Evolutionary conservation across 1,284 basidiomycete species (phyloP).

Genomic region (Vanrija humicola): DNA sequence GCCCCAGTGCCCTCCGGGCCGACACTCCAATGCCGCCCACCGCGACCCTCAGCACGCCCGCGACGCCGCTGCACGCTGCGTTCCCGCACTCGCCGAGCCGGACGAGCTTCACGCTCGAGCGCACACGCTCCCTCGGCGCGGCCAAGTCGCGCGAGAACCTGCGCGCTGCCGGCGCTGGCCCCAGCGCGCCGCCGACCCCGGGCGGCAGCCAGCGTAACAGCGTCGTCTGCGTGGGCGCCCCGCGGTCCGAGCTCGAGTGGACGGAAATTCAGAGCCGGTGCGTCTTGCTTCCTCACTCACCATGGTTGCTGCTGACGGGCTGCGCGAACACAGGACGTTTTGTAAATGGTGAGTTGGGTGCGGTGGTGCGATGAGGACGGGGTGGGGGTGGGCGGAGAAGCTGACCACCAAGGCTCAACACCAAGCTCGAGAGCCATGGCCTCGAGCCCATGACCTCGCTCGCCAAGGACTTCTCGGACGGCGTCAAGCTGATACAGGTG

Average conservation of each 20-base stretch:
- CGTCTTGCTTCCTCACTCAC: neutral
- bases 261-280: constrained; percentile 18
- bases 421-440: constrained; percentile 79
- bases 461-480: constrained; percentile 86
- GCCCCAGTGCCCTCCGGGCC: too few species aligned
- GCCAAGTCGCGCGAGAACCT: neutral
- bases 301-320: constrained; percentile 1
- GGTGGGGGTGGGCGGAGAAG: too few species aligned
- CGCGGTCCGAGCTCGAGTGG: constrained; percentile 16
- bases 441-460: constrained; percentile 88
- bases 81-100: too few species aligned
- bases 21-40: too few species aligned
- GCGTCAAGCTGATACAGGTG: constrained; percentile 79
- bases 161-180: neutral
- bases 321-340: constrained; percentile 33
- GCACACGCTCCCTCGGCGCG: constrained; percentile 7
- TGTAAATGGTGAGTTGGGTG: constrained; percentile 42
- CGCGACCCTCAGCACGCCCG: too few species aligned
- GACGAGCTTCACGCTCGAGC: constrained; percentile 1
- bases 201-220: neutral
- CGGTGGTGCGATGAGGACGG: too few species aligned
- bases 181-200: neutral
- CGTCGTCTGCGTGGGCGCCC: neutral
- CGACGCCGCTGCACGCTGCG: too few species aligned
- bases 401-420: constrained; percentile 71